Evolutionary conservation across 2,329 filamentous ascomycete genomes (phyloP), one percentile per base, ranked within the genome.

Genomic region (Arachnomyces sp.): DNA sequence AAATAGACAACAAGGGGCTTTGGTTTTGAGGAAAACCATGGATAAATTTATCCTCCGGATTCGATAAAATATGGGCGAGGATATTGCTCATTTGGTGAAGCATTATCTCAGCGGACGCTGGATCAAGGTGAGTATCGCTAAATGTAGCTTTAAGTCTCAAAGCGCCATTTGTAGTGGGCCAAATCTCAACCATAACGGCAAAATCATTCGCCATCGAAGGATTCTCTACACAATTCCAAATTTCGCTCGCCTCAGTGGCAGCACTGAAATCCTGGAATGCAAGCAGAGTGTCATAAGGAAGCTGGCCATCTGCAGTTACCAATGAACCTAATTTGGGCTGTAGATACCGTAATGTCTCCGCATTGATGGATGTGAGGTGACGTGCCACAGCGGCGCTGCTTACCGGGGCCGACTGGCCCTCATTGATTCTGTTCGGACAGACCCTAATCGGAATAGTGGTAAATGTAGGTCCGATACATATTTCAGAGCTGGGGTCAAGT

Each of bases 261-360:
- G 45, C 45, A 13, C 42, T 52, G 36, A 56, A 63, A 36, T 57
- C 56, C 38, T 64, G 62, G 12, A 59, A 55, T 7, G 58, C 59
- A 7, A 65, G 40, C 8, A 57, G 48, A 1, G 61, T 65, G 32
- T 64, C 57, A 45, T 62, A 64, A 6, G 57, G 59, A 13, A 61
- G 43, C 4, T 50, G 45, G 3, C 52, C 52, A 14, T 56, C 46
- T 11, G 44, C 43, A 2, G 45, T 50, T 3, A 49, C 45, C 8
- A 55, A 18, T 4, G 53, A 51, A 12, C 54, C 54, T 3, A 57
- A 36, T 12, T 39, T 49, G 3, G 49, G 44, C 32, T 57, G 54
- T 28, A 57, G 37, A 15, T 57, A 41, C 6, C 49, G 46, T 9
- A 57, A 34, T 1, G 53, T 39, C 31, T 41, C 41, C 5, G 51